phyloP scores from a whole-genome alignment of 2,329 filamentous ascomycete genomes.

The Cytospora piceicola region DNA sequence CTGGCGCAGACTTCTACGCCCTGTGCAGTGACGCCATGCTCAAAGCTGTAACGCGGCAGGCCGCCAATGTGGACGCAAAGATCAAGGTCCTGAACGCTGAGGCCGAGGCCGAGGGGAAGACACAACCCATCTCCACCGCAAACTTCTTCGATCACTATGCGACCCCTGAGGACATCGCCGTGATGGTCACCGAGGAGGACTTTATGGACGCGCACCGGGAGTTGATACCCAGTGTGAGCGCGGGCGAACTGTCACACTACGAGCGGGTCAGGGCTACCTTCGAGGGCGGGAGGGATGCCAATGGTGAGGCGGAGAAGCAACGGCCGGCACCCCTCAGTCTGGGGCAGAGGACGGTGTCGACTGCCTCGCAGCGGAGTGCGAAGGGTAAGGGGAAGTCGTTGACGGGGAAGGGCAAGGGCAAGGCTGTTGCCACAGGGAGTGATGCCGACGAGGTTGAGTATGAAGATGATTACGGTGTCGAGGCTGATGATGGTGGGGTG shows the following conservation, averaged over 20 bases:
- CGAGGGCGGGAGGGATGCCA: constrained; percentile 63
- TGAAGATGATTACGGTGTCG: constrained; percentile 39
- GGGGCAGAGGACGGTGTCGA: constrained; percentile 38
- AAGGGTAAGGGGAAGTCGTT: constrained; percentile 44
- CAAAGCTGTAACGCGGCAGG: constrained; percentile 93
- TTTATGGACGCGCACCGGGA: constrained; percentile 82
- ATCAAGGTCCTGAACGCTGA: constrained; percentile 68
- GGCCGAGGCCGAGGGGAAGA: constrained; percentile 34
- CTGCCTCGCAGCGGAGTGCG: constrained; percentile 35
- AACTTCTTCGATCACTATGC: constrained; percentile 96
- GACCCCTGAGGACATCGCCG: constrained; percentile 77
- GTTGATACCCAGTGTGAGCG: constrained; percentile 90
- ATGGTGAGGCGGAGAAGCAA: constrained; percentile 41
- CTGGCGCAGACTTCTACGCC: constrained; percentile 95
- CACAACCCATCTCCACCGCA: constrained; percentile 73
- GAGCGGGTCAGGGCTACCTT: constrained; percentile 82
- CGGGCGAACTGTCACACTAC: constrained; percentile 90
- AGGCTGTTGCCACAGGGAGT: constrained; percentile 43
- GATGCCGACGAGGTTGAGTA: constrained; percentile 43
- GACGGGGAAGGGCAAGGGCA: constrained; percentile 42
- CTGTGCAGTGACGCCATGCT: constrained; percentile 98
- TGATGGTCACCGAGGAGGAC: constrained; percentile 87
- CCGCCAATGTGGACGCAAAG: constrained; percentile 80
- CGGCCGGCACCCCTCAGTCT: constrained; percentile 32
- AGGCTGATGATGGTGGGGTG: constrained; percentile 36